phyloP scores from a whole-genome alignment of 1,284 basidiomycete genomes.

The Ceratobasidium sp. region DNA sequence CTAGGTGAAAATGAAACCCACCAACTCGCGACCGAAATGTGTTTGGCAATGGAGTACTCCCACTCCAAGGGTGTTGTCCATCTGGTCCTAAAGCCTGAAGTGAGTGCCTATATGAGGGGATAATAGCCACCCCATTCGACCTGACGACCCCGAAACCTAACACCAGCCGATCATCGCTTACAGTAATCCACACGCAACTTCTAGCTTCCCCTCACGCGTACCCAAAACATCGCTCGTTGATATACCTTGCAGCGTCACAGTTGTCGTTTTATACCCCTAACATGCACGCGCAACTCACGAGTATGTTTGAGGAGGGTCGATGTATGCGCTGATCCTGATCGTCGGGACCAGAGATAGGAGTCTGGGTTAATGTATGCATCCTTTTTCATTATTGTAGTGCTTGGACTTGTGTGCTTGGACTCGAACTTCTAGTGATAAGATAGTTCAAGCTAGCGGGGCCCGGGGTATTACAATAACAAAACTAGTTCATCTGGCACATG shows the following conservation, averaged over 20 bases:
- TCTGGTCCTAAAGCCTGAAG: constrained; percentile 94
- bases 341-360: constrained; percentile 7
- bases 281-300: no score
- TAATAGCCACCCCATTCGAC: constrained; percentile 2
- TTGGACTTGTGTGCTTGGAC: no score
- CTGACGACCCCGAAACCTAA: background rate
- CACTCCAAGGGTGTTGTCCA: constrained; percentile 83
- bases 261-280: no score
- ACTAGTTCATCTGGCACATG: no score
- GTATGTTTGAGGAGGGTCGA: background rate
- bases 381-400: no score
- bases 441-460: no score
- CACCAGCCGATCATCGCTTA: no score
- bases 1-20: constrained; percentile 70
- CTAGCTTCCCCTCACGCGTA: background rate
- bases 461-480: no score
- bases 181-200: background rate
- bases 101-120: constrained; percentile 46
- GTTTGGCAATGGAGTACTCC: constrained; percentile 68
- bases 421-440: no score
- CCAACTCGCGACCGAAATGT: constrained; percentile 77
- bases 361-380: no score
- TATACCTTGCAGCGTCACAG: background rate
- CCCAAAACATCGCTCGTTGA: background rate
- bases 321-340: constrained; percentile 24